These are phyloP conservation scores for Moesziomyces globuligerus DNA, from an alignment of 1,284 basidiomycete genomes.

Conservation along the genomic window DNA sequence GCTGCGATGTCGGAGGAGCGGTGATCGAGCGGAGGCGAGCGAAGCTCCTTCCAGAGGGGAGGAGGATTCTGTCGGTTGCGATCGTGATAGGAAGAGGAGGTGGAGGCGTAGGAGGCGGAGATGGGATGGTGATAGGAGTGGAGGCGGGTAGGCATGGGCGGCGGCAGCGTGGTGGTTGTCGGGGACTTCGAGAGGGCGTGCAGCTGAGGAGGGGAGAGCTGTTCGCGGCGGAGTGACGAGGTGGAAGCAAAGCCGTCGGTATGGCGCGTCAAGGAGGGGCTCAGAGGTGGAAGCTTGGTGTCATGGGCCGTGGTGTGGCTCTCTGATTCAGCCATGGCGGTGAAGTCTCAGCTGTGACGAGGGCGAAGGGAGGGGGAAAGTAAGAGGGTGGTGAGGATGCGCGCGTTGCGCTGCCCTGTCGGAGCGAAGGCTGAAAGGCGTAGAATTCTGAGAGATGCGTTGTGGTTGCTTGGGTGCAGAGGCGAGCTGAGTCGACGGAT, in stretches of 20 bases:
- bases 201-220: constrained; percentile 22
- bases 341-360: too few species aligned
- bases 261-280: constrained; percentile 12
- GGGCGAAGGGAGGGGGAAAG: neutral
- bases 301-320: constrained; percentile 2
- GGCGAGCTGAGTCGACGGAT: neutral
- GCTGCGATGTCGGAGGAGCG: constrained; percentile 15
- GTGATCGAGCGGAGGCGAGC: constrained; percentile 36
- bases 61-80: constrained; percentile 25
- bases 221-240: constrained; percentile 11
- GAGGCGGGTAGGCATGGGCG: constrained; percentile 30
- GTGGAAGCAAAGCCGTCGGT: constrained; percentile 7
- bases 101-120: constrained; percentile 34
- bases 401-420: too few species aligned
- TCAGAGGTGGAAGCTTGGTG: constrained; percentile 14
- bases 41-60: constrained; percentile 23
- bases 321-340: constrained; percentile 22
- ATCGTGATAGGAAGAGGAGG: constrained; percentile 18
- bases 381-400: neutral
- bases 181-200: constrained; percentile 6
- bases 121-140: constrained; percentile 48
- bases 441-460: too few species aligned
- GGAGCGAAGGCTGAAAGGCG: too few species aligned
- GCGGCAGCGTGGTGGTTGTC: constrained; percentile 16
- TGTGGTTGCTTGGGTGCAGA: constrained; percentile 1